Percentiles rank a stretch among this genome's conserved stretches.
phyloP scores from a whole-genome alignment of 345 rosid species.

The Reutealis trisperma region DNA sequence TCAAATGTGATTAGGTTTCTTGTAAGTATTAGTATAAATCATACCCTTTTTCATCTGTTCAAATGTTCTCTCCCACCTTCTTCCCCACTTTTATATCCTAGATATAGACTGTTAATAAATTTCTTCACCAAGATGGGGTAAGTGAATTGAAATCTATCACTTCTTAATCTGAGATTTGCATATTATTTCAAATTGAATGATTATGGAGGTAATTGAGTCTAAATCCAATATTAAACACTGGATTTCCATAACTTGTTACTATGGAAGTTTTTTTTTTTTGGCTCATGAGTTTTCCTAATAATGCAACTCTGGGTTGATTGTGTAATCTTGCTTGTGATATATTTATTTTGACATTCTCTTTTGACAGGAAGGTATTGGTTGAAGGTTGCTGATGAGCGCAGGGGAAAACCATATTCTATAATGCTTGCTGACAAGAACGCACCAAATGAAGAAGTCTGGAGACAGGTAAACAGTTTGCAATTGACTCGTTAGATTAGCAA shows the following conservation, averaged over 20 bases:
- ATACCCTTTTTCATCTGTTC: no score
- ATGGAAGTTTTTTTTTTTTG: not conserved
- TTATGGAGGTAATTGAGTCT: not conserved
- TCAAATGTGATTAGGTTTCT: no score
- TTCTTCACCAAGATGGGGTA: no score
- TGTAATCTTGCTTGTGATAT: not conserved
- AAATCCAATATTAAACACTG: not conserved
- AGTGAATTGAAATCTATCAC: no score
- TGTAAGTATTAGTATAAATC: no score
- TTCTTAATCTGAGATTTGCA: not conserved
- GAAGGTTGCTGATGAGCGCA: conserved; percentile 71
- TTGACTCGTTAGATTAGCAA: conserved; percentile 3
- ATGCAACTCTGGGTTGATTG: not conserved
- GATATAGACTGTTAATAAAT: no score
- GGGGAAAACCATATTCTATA: conserved; percentile 77
- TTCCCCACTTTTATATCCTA: no score
- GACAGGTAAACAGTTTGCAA: conserved; percentile 53
- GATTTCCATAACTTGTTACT: not conserved
- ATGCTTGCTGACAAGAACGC: conserved; percentile 98
- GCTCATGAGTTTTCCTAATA: not conserved
- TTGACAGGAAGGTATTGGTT: conserved; percentile 83
- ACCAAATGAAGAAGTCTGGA: conserved; percentile 99
- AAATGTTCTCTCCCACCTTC: no score
- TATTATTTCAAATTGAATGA: not conserved
- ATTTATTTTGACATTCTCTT: not conserved